Conservation (phyloP, 2,329 filamentous ascomycete species). For the Aspergillus terreus region DNA sequence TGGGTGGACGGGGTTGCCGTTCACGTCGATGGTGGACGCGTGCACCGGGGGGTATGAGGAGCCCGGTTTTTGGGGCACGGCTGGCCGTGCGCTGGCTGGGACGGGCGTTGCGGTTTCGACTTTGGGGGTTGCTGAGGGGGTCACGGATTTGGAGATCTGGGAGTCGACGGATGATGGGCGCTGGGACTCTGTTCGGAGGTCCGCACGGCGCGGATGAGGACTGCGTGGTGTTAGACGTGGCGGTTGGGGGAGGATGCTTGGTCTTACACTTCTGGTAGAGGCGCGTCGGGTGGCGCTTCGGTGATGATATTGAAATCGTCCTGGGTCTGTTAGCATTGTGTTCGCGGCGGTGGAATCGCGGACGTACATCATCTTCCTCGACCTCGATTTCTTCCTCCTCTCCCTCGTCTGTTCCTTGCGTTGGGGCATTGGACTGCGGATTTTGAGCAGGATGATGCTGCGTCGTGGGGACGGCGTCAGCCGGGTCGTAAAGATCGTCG, state of each 20-base stretch:
- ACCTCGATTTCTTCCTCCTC: conserved; percentile 41
- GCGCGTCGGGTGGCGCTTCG: conserved; percentile 42
- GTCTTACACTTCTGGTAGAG: conserved; percentile 36
- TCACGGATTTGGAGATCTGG: conserved; percentile 28
- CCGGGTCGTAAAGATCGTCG: conserved; percentile 45
- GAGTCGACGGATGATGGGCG: conserved; percentile 33
- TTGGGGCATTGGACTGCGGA: conserved; percentile 23
- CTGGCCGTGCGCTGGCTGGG: conserved; percentile 31
- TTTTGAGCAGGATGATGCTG: conserved; percentile 29
- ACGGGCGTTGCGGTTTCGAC: conserved; percentile 30
- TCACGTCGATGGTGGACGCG: conserved; percentile 80
- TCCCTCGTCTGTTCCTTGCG: conserved; percentile 34
- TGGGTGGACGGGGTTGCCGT: conserved; percentile 76
- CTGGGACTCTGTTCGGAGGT: conserved; percentile 32
- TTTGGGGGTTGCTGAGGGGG: conserved; percentile 30
- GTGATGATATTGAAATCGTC: conserved; percentile 51
- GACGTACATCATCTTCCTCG: conserved; percentile 33
- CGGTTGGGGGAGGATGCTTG: neutral
- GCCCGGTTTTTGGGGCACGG: conserved; percentile 49
- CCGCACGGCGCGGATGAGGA: conserved; percentile 37
- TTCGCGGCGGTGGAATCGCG: neutral
- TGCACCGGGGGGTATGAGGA: conserved; percentile 64
- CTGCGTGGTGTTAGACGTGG: conserved; percentile 25
- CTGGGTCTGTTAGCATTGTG: conserved; percentile 18
- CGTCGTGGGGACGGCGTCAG: conserved; percentile 31